These are phyloP conservation scores for Cladophialophora immunda DNA, from an alignment of 2,329 filamentous ascomycete genomes.

Conservation along the genomic window DNA sequence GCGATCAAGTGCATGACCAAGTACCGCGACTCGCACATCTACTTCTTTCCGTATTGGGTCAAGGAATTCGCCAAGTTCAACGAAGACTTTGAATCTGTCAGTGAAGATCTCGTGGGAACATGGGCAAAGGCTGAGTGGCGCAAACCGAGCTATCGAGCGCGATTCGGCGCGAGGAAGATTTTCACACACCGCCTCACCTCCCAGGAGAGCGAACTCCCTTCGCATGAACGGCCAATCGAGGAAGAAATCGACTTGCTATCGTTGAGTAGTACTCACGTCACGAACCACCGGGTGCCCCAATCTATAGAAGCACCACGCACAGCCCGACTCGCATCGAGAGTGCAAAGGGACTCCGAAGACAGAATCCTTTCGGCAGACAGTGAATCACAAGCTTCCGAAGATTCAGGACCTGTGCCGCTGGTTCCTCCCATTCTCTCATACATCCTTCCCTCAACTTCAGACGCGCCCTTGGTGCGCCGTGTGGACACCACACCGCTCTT, in stretches of 20 bases:
- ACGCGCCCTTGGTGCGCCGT: slow-evolving; percentile 77
- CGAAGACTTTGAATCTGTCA: slow-evolving; percentile 83
- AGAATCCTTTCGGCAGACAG: slow-evolving; percentile 34
- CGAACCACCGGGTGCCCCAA: slow-evolving; percentile 32
- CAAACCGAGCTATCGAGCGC: slow-evolving; percentile 47
- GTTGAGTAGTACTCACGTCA: slow-evolving; percentile 63
- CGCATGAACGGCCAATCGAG: slow-evolving; percentile 54
- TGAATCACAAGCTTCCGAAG: slow-evolving; percentile 29
- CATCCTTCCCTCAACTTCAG: slow-evolving; percentile 67
- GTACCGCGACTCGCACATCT: slow-evolving; percentile 91
- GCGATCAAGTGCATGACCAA: slow-evolving; percentile 81
- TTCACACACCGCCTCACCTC: slow-evolving; percentile 49
- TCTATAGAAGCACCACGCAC: slow-evolving; percentile 29
- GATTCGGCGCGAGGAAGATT: slow-evolving; percentile 56
- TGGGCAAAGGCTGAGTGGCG: slow-evolving; percentile 97
- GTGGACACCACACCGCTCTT: slow-evolving; percentile 88
- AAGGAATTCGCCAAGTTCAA: slow-evolving; percentile 83
- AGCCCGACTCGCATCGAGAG: slow-evolving; percentile 46
- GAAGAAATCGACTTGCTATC: slow-evolving; percentile 64
- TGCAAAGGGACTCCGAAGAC: slow-evolving; percentile 38
- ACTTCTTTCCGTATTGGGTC: slow-evolving; percentile 92
- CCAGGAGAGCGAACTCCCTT: slow-evolving; percentile 38
- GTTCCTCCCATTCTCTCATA: slow-evolving; percentile 40
- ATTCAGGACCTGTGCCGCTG: slow-evolving; percentile 32
- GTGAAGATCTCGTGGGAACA: slow-evolving; percentile 91